These are phyloP conservation scores for Arabis alpina DNA, from an alignment of 345 rosid genomes.

Conservation along the genomic window DNA sequence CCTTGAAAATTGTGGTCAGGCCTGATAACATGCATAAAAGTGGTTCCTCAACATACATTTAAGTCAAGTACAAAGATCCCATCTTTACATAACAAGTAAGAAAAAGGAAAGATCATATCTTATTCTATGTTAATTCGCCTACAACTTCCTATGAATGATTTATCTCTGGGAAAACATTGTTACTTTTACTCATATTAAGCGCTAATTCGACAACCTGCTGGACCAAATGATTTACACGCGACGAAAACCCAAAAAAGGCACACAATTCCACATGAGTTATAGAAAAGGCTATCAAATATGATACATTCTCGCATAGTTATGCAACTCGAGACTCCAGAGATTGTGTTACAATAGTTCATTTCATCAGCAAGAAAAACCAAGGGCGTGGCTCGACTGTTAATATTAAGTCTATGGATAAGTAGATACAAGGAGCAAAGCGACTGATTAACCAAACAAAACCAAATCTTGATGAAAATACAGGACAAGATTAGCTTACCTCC, in stretches of 20 bases:
- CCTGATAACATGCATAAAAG: slow-evolving; percentile 45
- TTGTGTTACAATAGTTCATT: not conserved
- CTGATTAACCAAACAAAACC: not conserved
- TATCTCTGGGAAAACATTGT: not conserved
- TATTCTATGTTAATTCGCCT: not conserved
- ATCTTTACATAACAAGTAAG: not conserved
- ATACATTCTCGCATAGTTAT: not conserved
- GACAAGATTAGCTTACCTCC: slow-evolving; percentile 59
- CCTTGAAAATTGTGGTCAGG: slow-evolving; percentile 86
- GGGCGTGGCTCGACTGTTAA: not conserved
- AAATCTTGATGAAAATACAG: not conserved
- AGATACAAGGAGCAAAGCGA: not conserved
- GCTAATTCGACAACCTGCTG: not conserved
- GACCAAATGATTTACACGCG: not conserved
- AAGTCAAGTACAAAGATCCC: slow-evolving; percentile 5
- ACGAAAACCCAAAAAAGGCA: not conserved
- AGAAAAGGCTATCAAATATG: not conserved
- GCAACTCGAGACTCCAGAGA: not conserved
- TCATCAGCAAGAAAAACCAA: slow-evolving; percentile 8
- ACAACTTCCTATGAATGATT: not conserved
- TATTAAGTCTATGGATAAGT: not conserved
- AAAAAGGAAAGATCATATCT: not conserved
- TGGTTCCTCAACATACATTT: slow-evolving; percentile 4
- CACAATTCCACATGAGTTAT: not conserved
- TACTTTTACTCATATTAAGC: too few relatives aligned